phyloP scores from a whole-genome alignment of 768 basidiomycete genomes.

The Baorangia bicolor region DNA sequence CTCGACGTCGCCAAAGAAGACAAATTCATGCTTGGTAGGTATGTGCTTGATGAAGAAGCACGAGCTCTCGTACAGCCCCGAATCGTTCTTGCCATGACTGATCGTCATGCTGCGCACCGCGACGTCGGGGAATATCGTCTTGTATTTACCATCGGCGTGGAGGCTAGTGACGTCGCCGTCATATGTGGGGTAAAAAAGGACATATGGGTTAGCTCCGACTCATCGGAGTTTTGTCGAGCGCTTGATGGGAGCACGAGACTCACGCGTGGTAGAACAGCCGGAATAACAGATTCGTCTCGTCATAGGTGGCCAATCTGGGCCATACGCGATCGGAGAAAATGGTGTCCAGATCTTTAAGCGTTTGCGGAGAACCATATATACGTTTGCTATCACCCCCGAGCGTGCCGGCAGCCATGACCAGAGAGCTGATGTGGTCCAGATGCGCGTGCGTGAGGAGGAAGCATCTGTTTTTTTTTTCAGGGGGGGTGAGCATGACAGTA shows the following conservation, averaged over 20 bases:
- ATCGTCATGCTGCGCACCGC: constrained; percentile 68
- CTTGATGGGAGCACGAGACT: constrained; percentile 28
- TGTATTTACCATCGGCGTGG: constrained; percentile 51
- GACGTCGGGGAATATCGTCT: constrained; percentile 49
- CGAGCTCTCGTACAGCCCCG: constrained; percentile 65
- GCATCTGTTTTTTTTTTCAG: constrained; percentile 44
- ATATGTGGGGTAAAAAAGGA: neutral
- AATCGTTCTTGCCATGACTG: constrained; percentile 63
- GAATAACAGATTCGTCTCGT: constrained; percentile 56
- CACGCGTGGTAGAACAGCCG: constrained; percentile 67
- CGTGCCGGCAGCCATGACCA: constrained; percentile 84
- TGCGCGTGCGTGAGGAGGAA: constrained; percentile 90
- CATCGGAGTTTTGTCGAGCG: neutral
- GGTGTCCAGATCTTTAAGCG: constrained; percentile 65
- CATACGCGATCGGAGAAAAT: constrained; percentile 79
- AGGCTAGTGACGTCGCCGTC: constrained; percentile 39
- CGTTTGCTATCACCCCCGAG: constrained; percentile 59
- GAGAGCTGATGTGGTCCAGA: constrained; percentile 82
- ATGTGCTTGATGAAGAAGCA: constrained; percentile 86
- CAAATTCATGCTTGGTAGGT: constrained; percentile 60
- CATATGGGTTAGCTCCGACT: constrained; percentile 9
- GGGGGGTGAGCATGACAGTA: neutral
- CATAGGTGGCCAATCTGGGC: constrained; percentile 81
- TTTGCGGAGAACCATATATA: constrained; percentile 58
- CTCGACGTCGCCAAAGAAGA: constrained; percentile 96